Evolutionary conservation across 768 basidiomycete genomes (phyloP), one percentile per base, ranked within the genome.

Genomic region (Serpula lacrymans): DNA sequence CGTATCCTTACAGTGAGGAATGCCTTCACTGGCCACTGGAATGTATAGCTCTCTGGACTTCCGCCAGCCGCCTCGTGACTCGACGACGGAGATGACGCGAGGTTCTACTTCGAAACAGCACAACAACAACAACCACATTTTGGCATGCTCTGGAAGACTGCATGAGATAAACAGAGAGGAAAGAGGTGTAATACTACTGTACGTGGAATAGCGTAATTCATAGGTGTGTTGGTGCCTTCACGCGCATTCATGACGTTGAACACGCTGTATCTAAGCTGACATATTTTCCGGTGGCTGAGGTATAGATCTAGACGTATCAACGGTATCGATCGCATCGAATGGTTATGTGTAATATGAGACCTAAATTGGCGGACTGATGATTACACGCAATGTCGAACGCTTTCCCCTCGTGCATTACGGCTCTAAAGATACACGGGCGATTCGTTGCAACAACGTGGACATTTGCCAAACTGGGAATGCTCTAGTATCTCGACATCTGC

Each of bases 1-100:
- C 66, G 67, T 43, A 48, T 53, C 46, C 51, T 73, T 47, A 57
- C 61, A 55, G 63, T 20, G 71, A 72, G 45, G 50, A 69, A 21
- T 64, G 58, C 27, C 59, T 58, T 26, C 72, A 63, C 52, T 55
- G 62, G 29, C 61, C 68, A 20, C 50, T 72, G 21, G 61, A 54
- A 30, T 51, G 45, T 14, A 42, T 71, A 40, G 55, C 58, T 32
- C 52, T 73, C 51, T 65, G 68, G 64, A 44, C 43, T 43, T 52
- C 62, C 13, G 22, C 49, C 27, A 49, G 40, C 34, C 48, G 62
- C 52, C 21, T 50, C 64, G 40, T 62, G 62, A 62, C 26, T 37
- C 37, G 32, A 60, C 27, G 60, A 62, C 60, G 60, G 60, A 64
- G 53, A 62, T 64, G 62, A 64, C 43, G 62, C 59, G 60, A 49